Percentiles rank a stretch among this genome's conserved stretches.
These are phyloP conservation scores for Colletotrichum plurivorum DNA, from an alignment of 2,329 filamentous ascomycete species.

Conservation along the genomic window DNA sequence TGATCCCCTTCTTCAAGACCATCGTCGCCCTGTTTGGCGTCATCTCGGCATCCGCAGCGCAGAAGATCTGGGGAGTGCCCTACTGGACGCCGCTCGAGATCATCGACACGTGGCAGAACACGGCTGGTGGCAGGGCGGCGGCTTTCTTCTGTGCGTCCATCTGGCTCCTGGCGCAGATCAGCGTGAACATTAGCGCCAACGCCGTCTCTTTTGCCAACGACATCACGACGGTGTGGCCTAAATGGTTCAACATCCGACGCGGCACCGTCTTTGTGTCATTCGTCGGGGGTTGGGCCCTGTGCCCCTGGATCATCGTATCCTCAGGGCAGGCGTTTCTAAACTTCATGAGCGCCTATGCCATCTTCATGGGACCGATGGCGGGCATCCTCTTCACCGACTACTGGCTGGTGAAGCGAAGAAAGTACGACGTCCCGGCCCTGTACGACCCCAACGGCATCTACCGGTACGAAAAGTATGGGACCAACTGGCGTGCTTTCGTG, in stretches of 20 bases:
- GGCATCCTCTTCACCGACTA: constrained; percentile 59
- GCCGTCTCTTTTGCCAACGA: constrained; percentile 49
- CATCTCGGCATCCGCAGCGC: constrained; percentile 61
- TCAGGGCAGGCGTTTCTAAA: constrained; percentile 48
- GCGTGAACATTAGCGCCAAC: constrained; percentile 49
- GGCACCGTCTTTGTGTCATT: constrained; percentile 49
- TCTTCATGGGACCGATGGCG: constrained; percentile 57
- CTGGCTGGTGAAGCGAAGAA: constrained; percentile 53
- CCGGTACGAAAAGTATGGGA: constrained; percentile 48
- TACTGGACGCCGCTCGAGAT: constrained; percentile 65
- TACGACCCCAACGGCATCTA: constrained; percentile 59
- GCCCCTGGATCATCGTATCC: constrained; percentile 53
- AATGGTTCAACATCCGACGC: constrained; percentile 50
- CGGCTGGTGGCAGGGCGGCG: constrained; percentile 47
- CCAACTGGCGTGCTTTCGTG: constrained; percentile 51
- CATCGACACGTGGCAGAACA: constrained; percentile 55
- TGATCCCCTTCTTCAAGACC: constrained; percentile 63
- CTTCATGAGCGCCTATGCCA: constrained; percentile 51
- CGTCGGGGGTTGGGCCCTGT: constrained; percentile 51
- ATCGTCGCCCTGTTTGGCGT: constrained; percentile 63
- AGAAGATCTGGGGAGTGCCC: constrained; percentile 59
- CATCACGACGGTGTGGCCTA: constrained; percentile 47
- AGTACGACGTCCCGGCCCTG: constrained; percentile 57
- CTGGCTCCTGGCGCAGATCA: constrained; percentile 57
- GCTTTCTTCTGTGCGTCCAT: constrained; percentile 49